Base-by-base conservation (phyloP, 306 rosid species). In the Citrullus mucosospermus region DNA sequence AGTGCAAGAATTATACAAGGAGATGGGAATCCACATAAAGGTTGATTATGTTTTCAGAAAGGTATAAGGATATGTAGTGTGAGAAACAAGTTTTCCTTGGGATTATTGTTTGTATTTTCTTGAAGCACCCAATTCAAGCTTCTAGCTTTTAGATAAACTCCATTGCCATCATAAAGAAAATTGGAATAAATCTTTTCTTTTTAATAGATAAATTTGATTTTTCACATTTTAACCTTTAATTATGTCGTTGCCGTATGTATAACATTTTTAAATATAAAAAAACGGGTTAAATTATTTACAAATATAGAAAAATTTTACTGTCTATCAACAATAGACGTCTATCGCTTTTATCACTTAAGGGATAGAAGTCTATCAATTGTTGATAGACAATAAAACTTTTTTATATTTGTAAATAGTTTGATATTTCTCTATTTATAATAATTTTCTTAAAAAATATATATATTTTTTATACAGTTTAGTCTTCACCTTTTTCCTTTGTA, bases 1-100 rank as follows among this genome's bases (percentile, higher is more conserved):
- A 88, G 85, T 67, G 82, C 79, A 66, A 78, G 57, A 78, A 73
- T 78, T 59, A 57, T 38, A 15, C 3, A 16, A 28, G 65, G 34
- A 58, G 65, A n/a, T 58, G 12, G 39, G 68, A 82, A 79, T 83
- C 78, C 77, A 39, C 58, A 53, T 72, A 86, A 81, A 82, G 86
- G 85, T 86, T 82, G 81, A 88, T 86, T 89, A 76, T 55, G 81
- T 81, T 80, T 79, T 80, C 87, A 81, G 92, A 83, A 85, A 89
- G 91, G 96, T 76, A 92, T 83, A 51, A 82, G 79, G 46, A 78
- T 77, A 68, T 83, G 84, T 36, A 50, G 55, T 76, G 77, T 86
- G 82, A 39, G 79, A 85, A 84, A 79, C 82, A 85, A 82, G 82
- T 79, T 38, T 82, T 79, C 36, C 84, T 89, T 84, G 12, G 79